Evolutionary conservation across 140 eudicot genomes (phyloP).

Genomic region (Cichorium intybus): DNA sequence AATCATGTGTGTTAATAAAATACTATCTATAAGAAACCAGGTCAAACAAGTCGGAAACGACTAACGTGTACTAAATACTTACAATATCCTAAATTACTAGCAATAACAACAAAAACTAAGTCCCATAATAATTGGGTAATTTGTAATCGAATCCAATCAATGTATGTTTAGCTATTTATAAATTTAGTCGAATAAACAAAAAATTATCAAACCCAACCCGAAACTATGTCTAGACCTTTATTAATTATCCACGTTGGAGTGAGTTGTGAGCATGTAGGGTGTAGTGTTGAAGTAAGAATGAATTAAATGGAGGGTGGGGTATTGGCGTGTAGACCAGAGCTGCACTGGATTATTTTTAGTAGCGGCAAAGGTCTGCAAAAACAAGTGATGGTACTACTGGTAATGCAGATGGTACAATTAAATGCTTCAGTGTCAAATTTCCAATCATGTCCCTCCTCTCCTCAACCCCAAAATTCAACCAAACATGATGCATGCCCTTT

Average conservation of each 20-base stretch:
- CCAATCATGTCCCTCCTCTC: conserved; percentile 23
- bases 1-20: no score
- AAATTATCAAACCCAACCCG: no score
- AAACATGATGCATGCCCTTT: conserved; percentile 30
- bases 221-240: no score
- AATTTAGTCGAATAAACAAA: no score
- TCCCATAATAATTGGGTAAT: no score
- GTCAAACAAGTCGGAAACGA: no score
- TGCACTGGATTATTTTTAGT: conserved; percentile 30
- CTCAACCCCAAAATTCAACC: conserved; percentile 37
- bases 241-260: conserved; percentile 14
- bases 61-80: no score
- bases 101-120: no score
- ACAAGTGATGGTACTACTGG: conserved; percentile 24
- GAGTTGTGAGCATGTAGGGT: conserved; percentile 22
- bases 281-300: conserved; percentile 26
- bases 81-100: no score
- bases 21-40: no score
- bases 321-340: conserved; percentile 38
- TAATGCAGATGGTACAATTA: conserved; percentile 23
- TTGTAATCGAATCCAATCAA: no score
- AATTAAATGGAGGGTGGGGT: conserved; percentile 28
- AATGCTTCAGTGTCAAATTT: conserved; percentile 15
- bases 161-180: no score
- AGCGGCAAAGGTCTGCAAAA: conserved; percentile 16